Evolutionary conservation across 306 rosid species (phyloP), one percentile per base, ranked within the genome.

Genomic region (Sphenostylis stenocarpa): DNA sequence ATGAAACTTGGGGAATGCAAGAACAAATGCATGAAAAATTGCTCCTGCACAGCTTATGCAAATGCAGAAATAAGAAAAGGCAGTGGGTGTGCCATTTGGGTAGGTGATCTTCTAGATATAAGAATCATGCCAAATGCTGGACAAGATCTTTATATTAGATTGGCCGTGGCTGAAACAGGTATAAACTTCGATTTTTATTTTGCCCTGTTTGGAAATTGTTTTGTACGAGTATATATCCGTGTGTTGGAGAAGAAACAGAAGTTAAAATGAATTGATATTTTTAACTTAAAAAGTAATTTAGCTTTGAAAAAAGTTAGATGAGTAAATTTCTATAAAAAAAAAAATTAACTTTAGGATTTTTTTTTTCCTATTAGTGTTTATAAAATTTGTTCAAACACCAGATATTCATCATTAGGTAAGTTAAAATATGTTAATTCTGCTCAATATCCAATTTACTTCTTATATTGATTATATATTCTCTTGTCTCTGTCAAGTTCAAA

Each of bases 71-170:
- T 83, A 7, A 60, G 75, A 55, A 84, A 51, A 13, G 88, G 90
- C 1, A 80, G 75, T 73, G 92, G 96, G 4, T 89, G 94, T 31
- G 70, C 52, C 8, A 41, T 81, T 33, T 89, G 92, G 93, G 72
- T 79, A 33, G 88, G 81, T 78, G 86, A 76, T 77, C 48, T 85
- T 8, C 33, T 73, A 12, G 86, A 89, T 70, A 3, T 83, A 7
- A 79, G 79, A 80, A 38, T 58, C 15, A 3, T 79, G 21, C 17
- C 65, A 0, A 60, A 13, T 41, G 56, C 33, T 43, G 86, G 81
- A 7, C 91, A 86, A 61, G 82, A 81, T 77, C 7, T 88, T 10
- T 88, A 81, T 55, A 66, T 90, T 43, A 74, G 84, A 73, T 23
- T 73, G 47, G 66, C 70, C 0, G 29, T 44, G n/a, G 0, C 57